phyloP scores from a whole-genome alignment of 306 rosid genomes.

The Malus asiatica region DNA sequence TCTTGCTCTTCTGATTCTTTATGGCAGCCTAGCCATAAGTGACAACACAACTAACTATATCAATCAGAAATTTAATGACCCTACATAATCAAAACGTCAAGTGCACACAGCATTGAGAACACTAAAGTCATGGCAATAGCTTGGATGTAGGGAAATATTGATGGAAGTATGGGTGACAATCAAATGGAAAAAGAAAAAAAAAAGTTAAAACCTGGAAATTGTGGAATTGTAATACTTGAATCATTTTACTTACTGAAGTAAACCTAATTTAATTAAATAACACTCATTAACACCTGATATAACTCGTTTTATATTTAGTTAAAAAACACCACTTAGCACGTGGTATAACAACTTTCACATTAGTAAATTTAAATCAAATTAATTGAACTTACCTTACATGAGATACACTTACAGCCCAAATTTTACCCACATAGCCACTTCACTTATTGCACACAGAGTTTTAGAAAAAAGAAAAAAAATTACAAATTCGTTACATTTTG shows the following conservation, averaged over 20 bases:
- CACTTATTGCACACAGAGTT: neutral
- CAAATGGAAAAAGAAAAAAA: neutral
- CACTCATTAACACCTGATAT: neutral
- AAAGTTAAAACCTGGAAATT: neutral
- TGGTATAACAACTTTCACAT: neutral
- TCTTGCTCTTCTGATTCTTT: conserved; percentile 46
- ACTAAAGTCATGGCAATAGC: neutral
- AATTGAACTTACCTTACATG: neutral
- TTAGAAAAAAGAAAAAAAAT: neutral
- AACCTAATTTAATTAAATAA: neutral
- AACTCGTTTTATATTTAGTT: neutral
- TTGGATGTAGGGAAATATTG: neutral
- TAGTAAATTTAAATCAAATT: neutral
- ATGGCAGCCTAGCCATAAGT: conserved; percentile 48
- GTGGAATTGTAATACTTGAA: neutral
- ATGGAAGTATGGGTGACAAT: neutral
- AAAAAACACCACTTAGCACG: neutral
- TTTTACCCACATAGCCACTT: neutral
- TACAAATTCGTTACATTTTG: neutral
- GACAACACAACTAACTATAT: conserved; percentile 14
- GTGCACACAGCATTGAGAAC: neutral
- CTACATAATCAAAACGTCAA: neutral
- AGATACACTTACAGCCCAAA: neutral
- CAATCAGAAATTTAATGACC: neutral
- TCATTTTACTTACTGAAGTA: neutral